These are phyloP conservation scores for Trichosporon coremiiforme DNA, from an alignment of 1,284 basidiomycete genomes.

Conservation along the genomic window DNA sequence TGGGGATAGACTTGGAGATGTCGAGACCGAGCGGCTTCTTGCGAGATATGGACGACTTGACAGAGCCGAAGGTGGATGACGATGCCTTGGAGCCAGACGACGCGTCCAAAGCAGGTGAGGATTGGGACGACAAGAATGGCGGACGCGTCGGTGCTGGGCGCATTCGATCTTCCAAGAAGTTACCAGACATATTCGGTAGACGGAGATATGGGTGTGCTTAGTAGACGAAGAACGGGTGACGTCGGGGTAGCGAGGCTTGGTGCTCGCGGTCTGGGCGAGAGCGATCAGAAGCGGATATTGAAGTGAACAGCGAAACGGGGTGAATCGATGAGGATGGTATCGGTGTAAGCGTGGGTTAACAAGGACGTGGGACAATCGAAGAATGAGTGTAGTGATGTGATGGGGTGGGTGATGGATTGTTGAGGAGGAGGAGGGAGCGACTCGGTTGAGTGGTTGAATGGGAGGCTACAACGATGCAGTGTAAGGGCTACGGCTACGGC, in stretches of 20 bases:
- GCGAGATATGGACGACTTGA: slow-evolving; percentile 46
- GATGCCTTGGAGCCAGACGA: slow-evolving; percentile 5
- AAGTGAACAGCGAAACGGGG: background rate
- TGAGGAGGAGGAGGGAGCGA: background rate
- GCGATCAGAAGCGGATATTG: background rate
- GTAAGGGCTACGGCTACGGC: slow-evolving; percentile 10
- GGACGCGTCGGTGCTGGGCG: slow-evolving; percentile 7
- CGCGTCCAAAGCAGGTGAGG: background rate
- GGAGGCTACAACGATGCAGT: background rate
- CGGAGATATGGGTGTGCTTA: background rate
- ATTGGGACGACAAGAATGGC: slow-evolving; percentile 11
- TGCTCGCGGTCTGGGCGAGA: background rate
- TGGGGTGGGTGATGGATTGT: slow-evolving; percentile 5
- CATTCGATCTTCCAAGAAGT: slow-evolving; percentile 8
- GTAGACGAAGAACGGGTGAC: background rate
- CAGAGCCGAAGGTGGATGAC: slow-evolving; percentile 23
- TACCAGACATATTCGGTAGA: slow-evolving; percentile 12
- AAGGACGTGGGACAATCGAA: background rate
- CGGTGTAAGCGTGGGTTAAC: background rate
- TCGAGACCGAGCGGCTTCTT: slow-evolving; percentile 54
- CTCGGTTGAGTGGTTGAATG: slow-evolving; percentile 6
- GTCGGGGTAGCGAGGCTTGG: background rate
- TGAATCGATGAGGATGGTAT: slow-evolving; percentile 16
- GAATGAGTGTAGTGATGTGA: slow-evolving; percentile 11
- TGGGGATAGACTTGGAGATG: slow-evolving; percentile 50